Evolutionary conservation across 2,329 filamentous ascomycete species (phyloP), one percentile per base, ranked within the genome.

Genomic region (Fusarium falciforme): DNA sequence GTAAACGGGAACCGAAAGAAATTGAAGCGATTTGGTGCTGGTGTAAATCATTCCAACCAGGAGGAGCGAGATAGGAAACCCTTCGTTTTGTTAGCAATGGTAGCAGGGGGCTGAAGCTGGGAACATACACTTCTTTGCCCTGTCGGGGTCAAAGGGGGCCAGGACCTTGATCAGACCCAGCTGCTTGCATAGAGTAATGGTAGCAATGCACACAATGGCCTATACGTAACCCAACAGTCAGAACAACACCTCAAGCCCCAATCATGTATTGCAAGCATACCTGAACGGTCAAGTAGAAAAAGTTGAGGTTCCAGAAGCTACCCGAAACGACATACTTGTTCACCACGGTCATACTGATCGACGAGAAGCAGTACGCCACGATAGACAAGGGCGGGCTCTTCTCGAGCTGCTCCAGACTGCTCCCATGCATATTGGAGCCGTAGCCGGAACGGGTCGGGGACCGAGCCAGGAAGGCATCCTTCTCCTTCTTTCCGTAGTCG

Each of bases 1-100:
- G 86, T 99, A 99, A 29, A 99, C 96, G 27, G 96, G 96, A 65
- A 99, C 97, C 35, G 95, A 98, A 71, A 99, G 93, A 85, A 92
- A 98, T 85, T 98, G 95, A 54, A 99, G 91, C 22, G 96, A 95
- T 87, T 98, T 98, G 80, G 94, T 96, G 80, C 94, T 92, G 64
- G 96, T 98, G 86, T 98, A 99, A 84, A 99, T 98, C 96, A 98
- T 99, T 82, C 95, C 95, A 81, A 98, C 96, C 74, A 99, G 92
- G 71, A 98, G 93, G 64, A 98, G 87, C 67, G 96, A 97, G 79
- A 99, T 94, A 58, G 96, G 96, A 80, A 98, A 98, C 96, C 95
- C 94, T 97, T 78, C 14, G 63, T 78, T 1, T 47, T 38, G 72
- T 80, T 65, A 82, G 78, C 64, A 10, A 44, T 11, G 33, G 16